Evolutionary conservation across 768 basidiomycete species (phyloP), one percentile per base, ranked within the genome.

Genomic region (Obba rivulosa): DNA sequence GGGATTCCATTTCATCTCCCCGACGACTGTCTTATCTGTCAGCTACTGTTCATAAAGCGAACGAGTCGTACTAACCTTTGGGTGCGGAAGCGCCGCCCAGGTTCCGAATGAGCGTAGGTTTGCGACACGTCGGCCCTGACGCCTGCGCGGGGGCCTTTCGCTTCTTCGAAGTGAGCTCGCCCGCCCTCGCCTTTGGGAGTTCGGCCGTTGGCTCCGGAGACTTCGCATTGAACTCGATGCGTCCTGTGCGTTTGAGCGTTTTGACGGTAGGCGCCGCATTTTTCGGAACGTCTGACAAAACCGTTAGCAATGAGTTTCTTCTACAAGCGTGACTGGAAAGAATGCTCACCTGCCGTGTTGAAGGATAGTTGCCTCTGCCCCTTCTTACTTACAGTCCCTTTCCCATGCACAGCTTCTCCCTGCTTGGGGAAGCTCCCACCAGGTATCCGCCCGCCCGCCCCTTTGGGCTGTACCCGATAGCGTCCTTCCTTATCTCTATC

Each of bases 1-100:
- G 35, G 95, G 94, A 67, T 99, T 98, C 90, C 92, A 99, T 60
- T 81, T 88, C 95, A 99, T 99, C 46, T 94, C 91, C 18, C 92
- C 93, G 49, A 95, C 80, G 40, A 92, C 95, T 95, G 60, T 24
- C 38, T 62, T 77, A 24, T 53, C 41, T 34, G 39, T n/a, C 14
- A n/a, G 25, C 11, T 45, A 18, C 16, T 8, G 14, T 8, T 11
- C 31, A 20, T 9, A 5, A 25, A 16, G 17, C 10, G n/a, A 31
- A 2, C 14, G 4, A 46, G 25, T 16, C 18, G 16, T 10, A 41
- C 60, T 44, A 17, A 93, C 92, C 83, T 79, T 91, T 93, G 10
- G 89, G 76, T 20, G 78, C 75, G 49, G 67, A 67, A 34, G 71
- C 62, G 51, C 83, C 81, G 52, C 87, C 85, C 21, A 93, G 69